Evolutionary conservation across 1,139 yeast genomes (phyloP).

Genomic region (Sugiyamaella novakii): DNA sequence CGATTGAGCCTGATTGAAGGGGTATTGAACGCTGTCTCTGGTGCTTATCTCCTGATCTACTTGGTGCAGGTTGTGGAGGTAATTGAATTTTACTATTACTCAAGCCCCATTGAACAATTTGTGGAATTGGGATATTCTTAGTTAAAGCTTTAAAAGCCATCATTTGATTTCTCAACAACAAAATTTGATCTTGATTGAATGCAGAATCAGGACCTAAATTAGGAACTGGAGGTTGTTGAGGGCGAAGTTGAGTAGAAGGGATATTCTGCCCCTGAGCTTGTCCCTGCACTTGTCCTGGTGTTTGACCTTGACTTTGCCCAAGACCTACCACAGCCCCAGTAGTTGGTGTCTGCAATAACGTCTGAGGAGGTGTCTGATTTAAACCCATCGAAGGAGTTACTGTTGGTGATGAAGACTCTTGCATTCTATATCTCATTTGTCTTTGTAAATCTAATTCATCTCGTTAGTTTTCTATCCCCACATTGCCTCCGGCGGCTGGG

Average conservation of each 20-base stretch:
- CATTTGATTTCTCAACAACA: constrained; percentile 65
- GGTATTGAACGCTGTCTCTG: constrained; percentile 10
- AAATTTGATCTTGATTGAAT: constrained; percentile 49
- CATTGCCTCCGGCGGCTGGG: no score
- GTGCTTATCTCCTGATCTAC: constrained; percentile 2
- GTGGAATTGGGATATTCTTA: constrained; percentile 71
- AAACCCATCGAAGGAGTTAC: not conserved
- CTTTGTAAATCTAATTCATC: constrained; percentile 1
- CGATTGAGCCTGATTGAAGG: not conserved
- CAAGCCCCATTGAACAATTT: constrained; percentile 40
- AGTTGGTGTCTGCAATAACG: constrained; percentile 10
- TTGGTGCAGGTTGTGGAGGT: constrained; percentile 21
- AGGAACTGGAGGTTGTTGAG: constrained; percentile 23
- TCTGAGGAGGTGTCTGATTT: constrained; percentile 10
- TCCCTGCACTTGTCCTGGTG: no score
- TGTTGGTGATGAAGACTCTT: not conserved
- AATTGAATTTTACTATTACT: constrained; percentile 33
- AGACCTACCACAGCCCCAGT: constrained; percentile 1
- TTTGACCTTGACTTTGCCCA: constrained; percentile 1
- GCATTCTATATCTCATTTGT: constrained; percentile 8
- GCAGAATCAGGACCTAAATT: constrained; percentile 26
- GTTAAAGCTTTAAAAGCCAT: constrained; percentile 73
- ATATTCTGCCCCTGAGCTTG: no score
- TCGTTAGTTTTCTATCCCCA: no score
- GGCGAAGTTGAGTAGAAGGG: constrained; percentile 13